Base-by-base conservation (phyloP, 2,329 filamentous ascomycete species). In the Colletotrichum tabaci region DNA sequence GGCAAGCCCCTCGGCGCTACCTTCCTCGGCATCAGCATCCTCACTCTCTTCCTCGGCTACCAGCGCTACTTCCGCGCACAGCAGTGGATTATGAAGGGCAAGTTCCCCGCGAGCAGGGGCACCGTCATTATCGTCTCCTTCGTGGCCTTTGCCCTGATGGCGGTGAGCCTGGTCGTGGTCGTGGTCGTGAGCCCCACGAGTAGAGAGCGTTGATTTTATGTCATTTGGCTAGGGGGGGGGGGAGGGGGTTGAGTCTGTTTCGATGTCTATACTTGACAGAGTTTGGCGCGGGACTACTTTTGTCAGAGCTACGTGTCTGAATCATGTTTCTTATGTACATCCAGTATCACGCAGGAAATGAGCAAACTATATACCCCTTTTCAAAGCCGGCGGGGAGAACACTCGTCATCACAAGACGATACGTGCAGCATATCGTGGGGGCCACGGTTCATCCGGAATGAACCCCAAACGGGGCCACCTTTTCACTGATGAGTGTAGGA, bases 31-130 rank as follows among this genome's bases (percentile, higher is more conserved):
- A 92, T 96, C 75, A 91, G 91, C 75, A 94, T 96, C 71, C 76
- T 96, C 50, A 90, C 94, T 69, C 84, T 96, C 67, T 86, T 93
- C 66, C 85, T 96, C 63, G 94, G 94, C 8, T 95, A 94, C 80
- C 91, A 93, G 78, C 87, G 94, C 63, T 96, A 94, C 80, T 92
- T 94, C 76, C 90, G 94, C 78, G 88, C 89, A 26, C 94, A 96
- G 82, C 87, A 93, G 77, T 96, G 94, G 89, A 89, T 96, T 30
- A 91, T 96, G 72, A 84, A 88, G 74, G 93, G 93, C 76, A 95
- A 95, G 80, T 95, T 95, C 76, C 93, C 93, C 0, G 93, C 93
- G 9, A 93, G 92, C 75, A 86, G 94, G 74, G 93, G 93, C 4
- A 94, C 93, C 26, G 90, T 96, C 55, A 84, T 94, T 57, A 76